These are phyloP conservation scores for Hyaloscypha finlandica DNA, from an alignment of 495 filamentous ascomycete genomes.

Conservation along the genomic window DNA sequence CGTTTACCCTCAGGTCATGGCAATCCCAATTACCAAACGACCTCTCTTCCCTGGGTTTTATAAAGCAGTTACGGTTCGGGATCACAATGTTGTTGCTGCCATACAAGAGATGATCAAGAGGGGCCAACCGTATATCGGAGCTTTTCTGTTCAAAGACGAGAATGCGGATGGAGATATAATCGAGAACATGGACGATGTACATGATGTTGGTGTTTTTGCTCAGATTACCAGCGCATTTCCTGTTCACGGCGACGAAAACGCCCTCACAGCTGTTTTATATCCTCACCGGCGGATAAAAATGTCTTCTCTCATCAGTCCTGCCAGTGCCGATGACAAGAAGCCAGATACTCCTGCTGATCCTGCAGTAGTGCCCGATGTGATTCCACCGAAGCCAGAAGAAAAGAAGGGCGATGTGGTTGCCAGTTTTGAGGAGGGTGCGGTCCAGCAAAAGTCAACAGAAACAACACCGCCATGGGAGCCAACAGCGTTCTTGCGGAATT, in stretches of 20 bases:
- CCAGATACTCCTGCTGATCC: constrained; percentile 43
- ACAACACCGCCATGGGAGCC: constrained; percentile 70
- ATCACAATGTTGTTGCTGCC: constrained; percentile 83
- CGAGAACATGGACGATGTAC: constrained; percentile 81
- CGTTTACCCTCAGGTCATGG: constrained; percentile 97
- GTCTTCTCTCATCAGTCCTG: constrained; percentile 62
- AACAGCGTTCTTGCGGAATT: constrained; percentile 87
- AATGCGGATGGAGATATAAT: constrained; percentile 90
- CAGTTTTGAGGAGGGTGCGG: constrained; percentile 85
- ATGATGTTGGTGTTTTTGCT: constrained; percentile 95
- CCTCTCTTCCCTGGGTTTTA: constrained; percentile 98
- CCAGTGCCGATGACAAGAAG: constrained; percentile 44
- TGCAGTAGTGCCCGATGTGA: constrained; percentile 27
- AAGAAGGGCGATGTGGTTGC: constrained; percentile 93
- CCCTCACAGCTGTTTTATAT: constrained; percentile 89
- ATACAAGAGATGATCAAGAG: constrained; percentile 96
- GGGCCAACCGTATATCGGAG: constrained; percentile 97
- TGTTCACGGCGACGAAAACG: constrained; percentile 72
- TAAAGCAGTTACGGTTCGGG: constrained; percentile 94
- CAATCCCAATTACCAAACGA: constrained; percentile 94
- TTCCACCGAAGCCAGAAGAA: constrained; percentile 45
- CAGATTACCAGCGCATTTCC: constrained; percentile 96
- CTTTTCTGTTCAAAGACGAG: constrained; percentile 96
- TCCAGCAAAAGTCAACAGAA: constrained; percentile 46
- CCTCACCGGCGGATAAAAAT: constrained; percentile 94